phyloP scores from a whole-genome alignment of 116 monocot species.

The Phalaenopsis hybrid region DNA sequence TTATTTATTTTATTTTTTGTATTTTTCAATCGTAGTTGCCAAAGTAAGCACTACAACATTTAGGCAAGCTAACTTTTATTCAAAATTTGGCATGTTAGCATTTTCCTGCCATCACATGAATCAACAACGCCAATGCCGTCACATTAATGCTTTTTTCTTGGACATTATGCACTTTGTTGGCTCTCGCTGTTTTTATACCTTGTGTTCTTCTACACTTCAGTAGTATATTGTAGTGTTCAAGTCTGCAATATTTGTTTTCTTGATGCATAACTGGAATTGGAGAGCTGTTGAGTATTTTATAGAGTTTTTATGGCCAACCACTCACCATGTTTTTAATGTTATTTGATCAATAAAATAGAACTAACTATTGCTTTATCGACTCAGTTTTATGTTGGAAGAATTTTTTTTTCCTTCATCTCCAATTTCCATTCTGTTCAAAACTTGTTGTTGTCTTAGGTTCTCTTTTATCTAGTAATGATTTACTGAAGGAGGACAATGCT shows the following conservation, averaged over 20 bases:
- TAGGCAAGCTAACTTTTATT: neutral
- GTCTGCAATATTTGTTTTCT: neutral
- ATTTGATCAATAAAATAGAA: neutral
- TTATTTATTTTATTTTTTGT: neutral
- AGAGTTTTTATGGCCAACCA: neutral
- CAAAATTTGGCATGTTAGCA: neutral
- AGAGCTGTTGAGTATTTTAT: neutral
- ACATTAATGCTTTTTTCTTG: neutral
- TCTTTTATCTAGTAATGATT: neutral
- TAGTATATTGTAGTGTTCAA: neutral
- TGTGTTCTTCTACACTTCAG: neutral
- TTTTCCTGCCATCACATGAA: neutral
- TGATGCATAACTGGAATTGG: neutral
- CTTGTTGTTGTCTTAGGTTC: neutral
- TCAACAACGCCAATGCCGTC: neutral
- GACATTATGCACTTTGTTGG: neutral
- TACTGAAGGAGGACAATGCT: neutral
- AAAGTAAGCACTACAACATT: neutral
- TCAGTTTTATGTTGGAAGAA: neutral
- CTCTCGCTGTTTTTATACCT: neutral
- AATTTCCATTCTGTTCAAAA: neutral
- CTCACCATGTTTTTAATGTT: neutral
- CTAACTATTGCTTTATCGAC: neutral
- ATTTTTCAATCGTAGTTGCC: neutral
- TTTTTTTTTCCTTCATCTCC: neutral